These are phyloP conservation scores for Erodium trifolium DNA, from an alignment of 441 rosid species.

Conservation along the genomic window DNA sequence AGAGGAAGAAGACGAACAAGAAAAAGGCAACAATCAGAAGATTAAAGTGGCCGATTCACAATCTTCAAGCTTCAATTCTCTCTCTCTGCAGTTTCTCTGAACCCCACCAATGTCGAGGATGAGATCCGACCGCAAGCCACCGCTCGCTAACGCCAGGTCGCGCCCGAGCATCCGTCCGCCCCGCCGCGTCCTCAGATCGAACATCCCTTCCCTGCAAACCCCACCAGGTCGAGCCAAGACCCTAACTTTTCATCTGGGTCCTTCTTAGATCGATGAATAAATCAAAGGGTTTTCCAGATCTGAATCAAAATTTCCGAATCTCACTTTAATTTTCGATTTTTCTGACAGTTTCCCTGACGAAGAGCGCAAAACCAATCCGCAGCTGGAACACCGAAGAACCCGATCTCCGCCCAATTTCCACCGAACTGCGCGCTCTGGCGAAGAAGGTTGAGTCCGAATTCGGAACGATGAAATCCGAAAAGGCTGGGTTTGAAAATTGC, in stretches of 20 bases:
- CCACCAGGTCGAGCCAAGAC: conserved; percentile 20
- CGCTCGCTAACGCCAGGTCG: conserved; percentile 20
- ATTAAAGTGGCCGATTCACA: no score
- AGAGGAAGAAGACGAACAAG: no score
- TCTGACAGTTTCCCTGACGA: conserved; percentile 42
- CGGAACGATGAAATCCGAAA: conserved; percentile 29
- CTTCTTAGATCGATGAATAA: not conserved
- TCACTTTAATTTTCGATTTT: not conserved
- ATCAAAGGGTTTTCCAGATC: no score
- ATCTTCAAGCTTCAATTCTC: no score
- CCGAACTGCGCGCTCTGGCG: conserved; percentile 52
- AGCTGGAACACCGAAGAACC: conserved; percentile 28
- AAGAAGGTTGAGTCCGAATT: conserved; percentile 42
- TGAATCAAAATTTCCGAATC: no score
- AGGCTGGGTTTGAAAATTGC: no score
- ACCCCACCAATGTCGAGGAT: conserved; percentile 18
- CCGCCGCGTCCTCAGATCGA: not conserved
- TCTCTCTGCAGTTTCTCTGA: not conserved
- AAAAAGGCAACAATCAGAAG: no score
- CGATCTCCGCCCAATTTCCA: conserved; percentile 53
- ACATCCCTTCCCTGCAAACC: conserved; percentile 13
- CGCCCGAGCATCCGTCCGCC: conserved; percentile 11
- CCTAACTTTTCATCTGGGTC: not conserved
- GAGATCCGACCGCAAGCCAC: conserved; percentile 19
- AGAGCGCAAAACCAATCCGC: conserved; percentile 31